These are phyloP conservation scores for Colletotrichum destructivum DNA, from an alignment of 2,329 filamentous ascomycete species.

Conservation along the genomic window DNA sequence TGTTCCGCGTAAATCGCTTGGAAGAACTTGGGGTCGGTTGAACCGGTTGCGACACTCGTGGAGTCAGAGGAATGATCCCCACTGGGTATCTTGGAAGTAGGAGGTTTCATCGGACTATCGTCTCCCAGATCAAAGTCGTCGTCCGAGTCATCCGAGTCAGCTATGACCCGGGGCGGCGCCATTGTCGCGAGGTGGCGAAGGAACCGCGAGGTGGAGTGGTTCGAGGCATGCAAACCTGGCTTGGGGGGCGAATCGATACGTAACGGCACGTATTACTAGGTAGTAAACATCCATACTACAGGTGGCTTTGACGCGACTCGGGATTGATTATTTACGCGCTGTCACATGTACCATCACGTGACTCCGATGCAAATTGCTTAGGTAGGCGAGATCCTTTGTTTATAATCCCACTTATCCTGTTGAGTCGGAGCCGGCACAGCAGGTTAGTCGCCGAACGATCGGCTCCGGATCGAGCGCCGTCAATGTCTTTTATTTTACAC, in stretches of 20 bases:
- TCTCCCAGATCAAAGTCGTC: conserved; percentile 22
- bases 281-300: not conserved
- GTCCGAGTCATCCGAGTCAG: conserved; percentile 44
- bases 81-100: conserved; percentile 12
- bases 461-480: not conserved
- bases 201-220: conserved; percentile 4
- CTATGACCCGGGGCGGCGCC: conserved; percentile 39
- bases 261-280: not conserved
- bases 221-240: conserved; percentile 3
- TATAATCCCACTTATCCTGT: not conserved
- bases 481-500: not conserved
- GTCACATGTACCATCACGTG: conserved; percentile 1
- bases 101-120: conserved; percentile 32
- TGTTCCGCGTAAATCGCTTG: conserved; percentile 64
- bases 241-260: conserved; percentile 25
- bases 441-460: not conserved
- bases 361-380: not conserved
- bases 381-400: no score
- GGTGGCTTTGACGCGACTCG: not conserved
- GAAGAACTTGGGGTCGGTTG: conserved; percentile 66
- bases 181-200: conserved; percentile 36
- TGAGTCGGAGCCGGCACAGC: not conserved
- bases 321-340: not conserved
- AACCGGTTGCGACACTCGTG: conserved; percentile 52
- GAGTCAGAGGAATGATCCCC: conserved; percentile 47